These are phyloP conservation scores for Passalora sequoiae DNA, from an alignment of 2,329 filamentous ascomycete genomes.

Conservation along the genomic window DNA sequence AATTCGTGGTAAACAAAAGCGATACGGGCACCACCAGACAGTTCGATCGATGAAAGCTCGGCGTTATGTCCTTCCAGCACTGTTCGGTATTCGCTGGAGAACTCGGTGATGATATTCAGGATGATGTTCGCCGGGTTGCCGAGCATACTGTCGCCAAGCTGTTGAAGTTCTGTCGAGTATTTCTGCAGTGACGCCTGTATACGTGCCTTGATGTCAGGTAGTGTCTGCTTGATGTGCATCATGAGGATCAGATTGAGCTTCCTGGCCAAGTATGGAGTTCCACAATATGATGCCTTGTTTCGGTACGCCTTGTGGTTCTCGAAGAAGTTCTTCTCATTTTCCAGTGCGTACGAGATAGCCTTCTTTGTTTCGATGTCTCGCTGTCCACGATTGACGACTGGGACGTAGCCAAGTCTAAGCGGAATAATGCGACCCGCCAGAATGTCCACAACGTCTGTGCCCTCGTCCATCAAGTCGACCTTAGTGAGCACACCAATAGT, in stretches of 20 bases:
- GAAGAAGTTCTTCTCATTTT: constrained; percentile 94
- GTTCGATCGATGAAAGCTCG: constrained; percentile 86
- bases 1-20: constrained; percentile 99
- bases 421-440: constrained; percentile 96
- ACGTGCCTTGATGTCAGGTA: constrained; percentile 95
- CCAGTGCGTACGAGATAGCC: constrained; percentile 81
- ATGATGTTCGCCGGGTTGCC: constrained; percentile 96
- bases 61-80: constrained; percentile 95
- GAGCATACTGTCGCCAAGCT: constrained; percentile 87
- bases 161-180: constrained; percentile 74
- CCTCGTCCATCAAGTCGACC: constrained; percentile 98
- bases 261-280: constrained; percentile 90
- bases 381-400: constrained; percentile 95
- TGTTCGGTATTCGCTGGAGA: constrained; percentile 94
- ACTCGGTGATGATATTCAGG: constrained; percentile 97
- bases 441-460: constrained; percentile 97
- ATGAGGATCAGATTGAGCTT: constrained; percentile 98
- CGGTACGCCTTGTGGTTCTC: constrained; percentile 98
- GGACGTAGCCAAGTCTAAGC: constrained; percentile 87
- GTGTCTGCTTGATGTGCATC: constrained; percentile 99
- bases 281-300: constrained; percentile 98
- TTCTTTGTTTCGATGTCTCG: constrained; percentile 98
- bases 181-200: constrained; percentile 93
- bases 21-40: constrained; percentile 95
- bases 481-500: constrained; percentile 98